Evolutionary conservation across 805 yeast species (phyloP), one percentile per base, ranked within the genome.

Genomic region (Ogataea paraovalis): DNA sequence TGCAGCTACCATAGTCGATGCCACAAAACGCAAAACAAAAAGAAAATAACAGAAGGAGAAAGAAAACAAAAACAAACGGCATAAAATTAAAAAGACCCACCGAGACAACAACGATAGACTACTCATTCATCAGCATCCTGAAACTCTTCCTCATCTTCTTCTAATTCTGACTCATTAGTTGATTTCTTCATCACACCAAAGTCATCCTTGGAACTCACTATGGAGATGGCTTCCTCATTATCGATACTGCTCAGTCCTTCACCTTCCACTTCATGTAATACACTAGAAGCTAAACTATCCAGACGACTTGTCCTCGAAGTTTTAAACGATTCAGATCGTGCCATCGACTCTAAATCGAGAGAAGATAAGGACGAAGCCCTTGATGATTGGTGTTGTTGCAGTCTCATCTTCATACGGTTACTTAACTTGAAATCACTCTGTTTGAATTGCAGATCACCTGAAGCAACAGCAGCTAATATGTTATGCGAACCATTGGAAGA

Each of bases 331-430:
- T 49, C 60, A 16, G 61, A 50, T 23, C 61, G 45, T 6, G 60
- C 50, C 6, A 53, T 36, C 13, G 59, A 50, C 4, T 55, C 61
- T 34, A 55, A 23, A 32, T 58, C 61, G 36, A 54, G 39, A 13
- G 62, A 59, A 22, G 55, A 50, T 20, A 49, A 27, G 19, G 60
- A 58, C 7, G 57, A 53, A 7, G 56, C 43, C 37, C 61, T 50
- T 16, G 61, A 58, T 5, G 33, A 20, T 33, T 42, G 46, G 19
- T 48, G 48, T 27, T 56, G 53, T 33, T 61, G 61, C 28, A 65
- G 46, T 32, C 69, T 48, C 33, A 48, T 54, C 44, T 54, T 61
- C 62, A 65, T 52, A 44, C 64, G 54, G 14, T 63, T 67, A 43
- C 68, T 64, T 47, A 65, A 41, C 44, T 59, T 60, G 41, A 57